Evolutionary conservation across 2,329 filamentous ascomycete genomes (phyloP), one percentile per base, ranked within the genome.

Genomic region (Alternaria alternata): DNA sequence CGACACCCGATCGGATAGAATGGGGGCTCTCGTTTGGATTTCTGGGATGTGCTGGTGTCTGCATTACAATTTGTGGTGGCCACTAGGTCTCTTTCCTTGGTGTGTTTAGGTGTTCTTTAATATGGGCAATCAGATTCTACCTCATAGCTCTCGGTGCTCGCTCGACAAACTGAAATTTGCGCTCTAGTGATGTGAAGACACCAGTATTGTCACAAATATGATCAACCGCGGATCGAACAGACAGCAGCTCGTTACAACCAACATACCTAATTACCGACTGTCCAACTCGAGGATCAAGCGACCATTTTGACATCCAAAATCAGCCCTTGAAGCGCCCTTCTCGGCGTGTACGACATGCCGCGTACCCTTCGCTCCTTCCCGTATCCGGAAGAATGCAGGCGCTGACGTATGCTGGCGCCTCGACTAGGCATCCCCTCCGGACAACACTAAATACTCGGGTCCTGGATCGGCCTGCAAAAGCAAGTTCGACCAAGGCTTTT

Each of bases 51-150:
- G 61, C 66, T 68, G 68, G 60, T 65, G 56, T 57, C 60, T 65
- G 59, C 63, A 60, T 63, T 64, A 62, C 62, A 70, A 70, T 64
- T 71, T 73, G 71, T 73, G 69, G 69, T 72, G 69, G 67, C 66
- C 67, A 66, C 62, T 63, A 60, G 68, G 59, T 64, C 57, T 61
- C 59, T 60, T 65, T 60, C 57, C 51, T 64, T 57, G 65, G 63
- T 65, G 59, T 67, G 65, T 58, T 65, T 49, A 65, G 68, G 67
- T 69, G 66, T 70, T 64, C 59, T 66, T 63, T 72, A 72, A 67
- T 69, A 48, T 64, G 63, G 64, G 64, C 65, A 73, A 73, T 70
- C 52, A 58, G 68, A 64, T 54, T 65, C 61, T 57, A 57, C 57
- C 61, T 57, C 53, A 39, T 30, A 52, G 38, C 30, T 34, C 46